Conservation (phyloP, 768 basidiomycete genomes). For the Dictyophora rubrovolvata region DNA sequence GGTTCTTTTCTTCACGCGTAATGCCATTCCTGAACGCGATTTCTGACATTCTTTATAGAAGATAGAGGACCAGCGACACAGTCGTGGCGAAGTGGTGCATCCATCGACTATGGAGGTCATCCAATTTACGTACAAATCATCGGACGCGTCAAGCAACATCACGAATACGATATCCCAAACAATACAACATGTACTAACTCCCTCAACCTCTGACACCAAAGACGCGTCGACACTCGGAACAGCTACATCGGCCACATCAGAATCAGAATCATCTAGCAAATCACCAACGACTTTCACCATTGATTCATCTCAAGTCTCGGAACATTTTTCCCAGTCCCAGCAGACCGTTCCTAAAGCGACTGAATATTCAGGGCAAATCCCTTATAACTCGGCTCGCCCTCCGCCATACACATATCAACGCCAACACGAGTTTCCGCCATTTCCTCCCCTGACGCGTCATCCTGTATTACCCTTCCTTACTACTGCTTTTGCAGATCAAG, state of each 20-base stretch:
- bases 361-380: conserved; percentile 1
- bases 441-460: conserved; percentile 6
- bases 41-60: neutral
- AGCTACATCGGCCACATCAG: neutral
- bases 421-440: conserved; percentile 8
- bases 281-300: neutral
- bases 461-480: conserved; percentile 9
- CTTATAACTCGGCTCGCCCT: conserved; percentile 6
- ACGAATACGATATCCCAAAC: neutral
- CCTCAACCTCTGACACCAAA: neutral
- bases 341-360: neutral
- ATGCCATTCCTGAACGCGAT: neutral
- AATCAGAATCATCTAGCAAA: neutral
- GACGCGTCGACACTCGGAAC: neutral
- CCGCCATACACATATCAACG: conserved; percentile 7
- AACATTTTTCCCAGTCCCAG: neutral
- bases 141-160: neutral
- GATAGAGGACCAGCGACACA: neutral
- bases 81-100: neutral
- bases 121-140: neutral
- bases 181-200: neutral
- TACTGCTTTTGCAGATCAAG: conserved; percentile 2
- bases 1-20: neutral
- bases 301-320: neutral
- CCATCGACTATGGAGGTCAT: neutral